phyloP scores from a whole-genome alignment of 768 basidiomycete genomes.

The Naganishia vaughanmartiniae region DNA sequence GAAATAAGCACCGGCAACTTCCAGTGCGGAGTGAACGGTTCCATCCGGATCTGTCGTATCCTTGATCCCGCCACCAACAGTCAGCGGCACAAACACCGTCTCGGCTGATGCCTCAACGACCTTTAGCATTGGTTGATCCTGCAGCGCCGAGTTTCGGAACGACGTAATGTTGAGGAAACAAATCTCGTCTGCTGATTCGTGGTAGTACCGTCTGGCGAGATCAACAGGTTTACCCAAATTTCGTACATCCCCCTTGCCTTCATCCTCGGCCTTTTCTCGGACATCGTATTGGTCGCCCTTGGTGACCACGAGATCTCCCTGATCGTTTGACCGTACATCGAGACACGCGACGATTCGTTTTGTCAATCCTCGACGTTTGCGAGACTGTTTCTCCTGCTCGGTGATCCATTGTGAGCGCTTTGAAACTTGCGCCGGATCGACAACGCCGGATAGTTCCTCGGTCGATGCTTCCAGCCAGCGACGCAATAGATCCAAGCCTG shows the following conservation, averaged over 20 bases:
- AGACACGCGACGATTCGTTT: constrained; percentile 95
- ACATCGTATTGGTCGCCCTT: constrained; percentile 99
- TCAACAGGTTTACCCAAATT: constrained; percentile 97
- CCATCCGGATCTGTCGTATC: constrained; percentile 94
- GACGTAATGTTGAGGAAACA: constrained; percentile 99
- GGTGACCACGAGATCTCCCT: constrained; percentile 95
- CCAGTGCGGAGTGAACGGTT: constrained; percentile 76
- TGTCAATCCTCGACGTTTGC: constrained; percentile 61
- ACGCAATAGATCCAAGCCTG: constrained; percentile 75
- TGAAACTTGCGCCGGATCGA: constrained; percentile 20
- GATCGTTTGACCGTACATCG: constrained; percentile 94
- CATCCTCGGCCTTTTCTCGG: constrained; percentile 64
- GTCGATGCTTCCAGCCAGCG: constrained; percentile 65
- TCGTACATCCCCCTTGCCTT: constrained; percentile 60
- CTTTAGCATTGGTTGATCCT: constrained; percentile 96
- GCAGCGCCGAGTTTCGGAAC: constrained; percentile 91
- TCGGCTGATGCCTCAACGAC: constrained; percentile 87
- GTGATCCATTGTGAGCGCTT: constrained; percentile 11
- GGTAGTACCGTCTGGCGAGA: constrained; percentile 80
- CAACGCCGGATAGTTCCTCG: constrained; percentile 36
- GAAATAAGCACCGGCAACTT: constrained; percentile 95
- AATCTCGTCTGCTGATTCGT: constrained; percentile 87
- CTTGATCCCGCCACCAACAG: constrained; percentile 97
- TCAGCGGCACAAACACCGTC: constrained; percentile 91
- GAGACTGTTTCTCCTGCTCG: constrained; percentile 30